Percentiles rank a stretch among this genome's conserved stretches.
Conservation (phyloP, 176 grass and related monocot genomes). For the sorghum (Sorghum bicolor) region DNA sequence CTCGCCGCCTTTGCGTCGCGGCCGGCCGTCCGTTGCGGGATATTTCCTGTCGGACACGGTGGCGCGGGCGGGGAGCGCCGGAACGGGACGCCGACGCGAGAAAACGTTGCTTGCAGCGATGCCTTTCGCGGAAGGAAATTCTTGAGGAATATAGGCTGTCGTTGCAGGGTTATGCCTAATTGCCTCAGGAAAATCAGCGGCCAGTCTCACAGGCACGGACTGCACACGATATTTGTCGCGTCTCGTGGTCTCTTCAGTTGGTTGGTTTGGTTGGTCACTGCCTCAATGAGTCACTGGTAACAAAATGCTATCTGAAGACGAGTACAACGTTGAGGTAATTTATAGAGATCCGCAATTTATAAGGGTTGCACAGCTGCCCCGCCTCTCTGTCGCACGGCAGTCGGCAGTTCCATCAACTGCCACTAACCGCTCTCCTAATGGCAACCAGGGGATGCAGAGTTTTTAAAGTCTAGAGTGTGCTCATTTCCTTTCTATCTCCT, state of each 20-base stretch:
- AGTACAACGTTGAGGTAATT: no score
- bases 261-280: not conserved
- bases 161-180: not conserved
- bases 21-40: constrained; percentile 36
- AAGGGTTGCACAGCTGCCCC: no score
- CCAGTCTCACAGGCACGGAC: not conserved
- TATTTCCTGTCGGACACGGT: constrained; percentile 33
- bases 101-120: not conserved
- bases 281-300: not conserved
- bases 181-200: not conserved
- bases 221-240: not conserved
- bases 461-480: no score
- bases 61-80: no score
- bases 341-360: no score
- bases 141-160: not conserved
- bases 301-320: not conserved
- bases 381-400: no score
- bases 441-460: no score
- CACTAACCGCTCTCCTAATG: no score
- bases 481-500: no score
- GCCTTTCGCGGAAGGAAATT: not conserved
- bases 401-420: no score
- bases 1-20: not conserved
- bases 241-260: no score
- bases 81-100: no score